Base-by-base conservation (phyloP, 148 eudicot genomes). In the Silene conica region DNA sequence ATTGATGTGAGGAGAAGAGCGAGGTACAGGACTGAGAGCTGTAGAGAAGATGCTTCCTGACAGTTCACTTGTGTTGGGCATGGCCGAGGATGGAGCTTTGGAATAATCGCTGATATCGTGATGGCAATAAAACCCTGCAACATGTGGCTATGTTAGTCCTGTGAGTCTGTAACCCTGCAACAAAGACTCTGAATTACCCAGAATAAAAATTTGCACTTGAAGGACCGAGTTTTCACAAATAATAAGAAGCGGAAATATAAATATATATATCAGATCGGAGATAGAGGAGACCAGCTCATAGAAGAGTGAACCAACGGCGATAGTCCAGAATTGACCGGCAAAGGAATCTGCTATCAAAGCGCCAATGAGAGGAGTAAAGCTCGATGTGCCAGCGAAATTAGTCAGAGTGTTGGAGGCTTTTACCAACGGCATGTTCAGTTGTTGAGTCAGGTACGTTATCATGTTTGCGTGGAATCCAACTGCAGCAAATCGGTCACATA, bases 261-360 rank as follows among this genome's bases (percentile, higher is more conserved):
- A n/a, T n/a, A n/a, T n/a, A n/a, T n/a, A n/a, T n/a, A n/a, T n/a
- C n/a, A n/a, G 28, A 26, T 26, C 1, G 28, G 28, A 26, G 1
- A 45, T 20, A 25, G 56, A 13, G 45, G 13, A 54, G 52, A 91
- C 95, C 97, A 92, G 46, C 75, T 77, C 82, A 81, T 92, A 92
- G 64, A 92, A 57, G 73, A 89, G 38, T 6, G 86, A 87, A 55
- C 95, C 97, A 54, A 88, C 74, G 19, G 86, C 76, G 31, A 92
- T 89, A 16, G 97, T 92, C 90, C 87, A 89, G 61, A 88, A 92
- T 52, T 92, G 87, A 38, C 97, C 97, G 55, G 91, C 91, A 69
- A 69, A 89, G 55, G 95, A 88, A 65, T 92, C 97, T 19, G 97
- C 97, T 8, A 89, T 73, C 23, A 89, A 71, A 69, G 97, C 97